Evolutionary conservation across 2,329 filamentous ascomycete genomes (phyloP).

Genomic region (Claviceps capensis): DNA sequence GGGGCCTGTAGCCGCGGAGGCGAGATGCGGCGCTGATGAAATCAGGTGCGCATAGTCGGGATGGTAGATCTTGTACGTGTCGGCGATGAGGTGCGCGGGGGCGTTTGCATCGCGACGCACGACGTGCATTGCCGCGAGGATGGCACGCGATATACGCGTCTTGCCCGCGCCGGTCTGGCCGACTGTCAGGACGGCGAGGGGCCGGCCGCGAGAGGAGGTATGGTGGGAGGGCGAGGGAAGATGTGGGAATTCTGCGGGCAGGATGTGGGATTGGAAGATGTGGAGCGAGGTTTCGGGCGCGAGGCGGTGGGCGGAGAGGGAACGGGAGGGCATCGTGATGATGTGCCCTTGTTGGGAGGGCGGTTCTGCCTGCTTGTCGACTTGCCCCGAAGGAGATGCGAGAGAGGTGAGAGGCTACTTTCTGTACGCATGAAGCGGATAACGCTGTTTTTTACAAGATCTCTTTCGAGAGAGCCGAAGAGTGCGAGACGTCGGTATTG

Average conservation of each 20-base stretch:
- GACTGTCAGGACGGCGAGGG: constrained; percentile 28
- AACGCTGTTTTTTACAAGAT: too few relatives aligned
- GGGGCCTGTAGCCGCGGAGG: constrained; percentile 23
- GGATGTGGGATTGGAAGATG: constrained; percentile 19
- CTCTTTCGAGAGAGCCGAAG: too few relatives aligned
- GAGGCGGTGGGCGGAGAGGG: constrained; percentile 19
- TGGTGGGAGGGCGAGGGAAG: constrained; percentile 2
- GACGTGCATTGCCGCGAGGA: constrained; percentile 19
- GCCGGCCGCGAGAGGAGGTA: constrained; percentile 8
- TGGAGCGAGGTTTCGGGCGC: constrained; percentile 14
- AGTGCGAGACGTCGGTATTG: too few relatives aligned
- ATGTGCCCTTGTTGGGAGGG: background rate
- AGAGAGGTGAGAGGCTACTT: background rate
- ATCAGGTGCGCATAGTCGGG: constrained; percentile 24
- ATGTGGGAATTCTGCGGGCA: constrained; percentile 20
- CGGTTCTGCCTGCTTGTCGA: background rate
- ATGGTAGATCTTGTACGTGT: constrained; percentile 36
- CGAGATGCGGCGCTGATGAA: constrained; percentile 18
- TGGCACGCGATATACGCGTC: constrained; percentile 26
- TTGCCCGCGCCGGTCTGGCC: constrained; percentile 38
- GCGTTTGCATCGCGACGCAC: background rate
- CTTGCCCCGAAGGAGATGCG: too few relatives aligned
- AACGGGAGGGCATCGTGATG: constrained; percentile 4
- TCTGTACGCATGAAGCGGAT: background rate
- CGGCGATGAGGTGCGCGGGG: constrained; percentile 30